phyloP scores from a whole-genome alignment of 345 rosid species.

The Firmiana major region DNA sequence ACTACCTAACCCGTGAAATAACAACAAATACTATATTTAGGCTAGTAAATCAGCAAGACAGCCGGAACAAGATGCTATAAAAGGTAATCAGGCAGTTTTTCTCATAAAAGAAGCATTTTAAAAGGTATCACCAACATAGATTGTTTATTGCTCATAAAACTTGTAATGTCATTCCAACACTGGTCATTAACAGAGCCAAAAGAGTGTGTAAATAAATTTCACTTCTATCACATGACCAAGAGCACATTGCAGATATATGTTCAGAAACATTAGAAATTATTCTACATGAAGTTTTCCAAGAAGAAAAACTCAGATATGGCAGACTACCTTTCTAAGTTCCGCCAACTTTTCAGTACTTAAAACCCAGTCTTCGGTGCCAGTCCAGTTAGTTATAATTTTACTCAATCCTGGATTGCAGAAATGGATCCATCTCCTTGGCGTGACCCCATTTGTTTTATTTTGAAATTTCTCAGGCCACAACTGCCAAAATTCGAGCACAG shows the following conservation, averaged over 20 bases:
- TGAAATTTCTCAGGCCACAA: constrained; percentile 74
- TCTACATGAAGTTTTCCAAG: constrained; percentile 1
- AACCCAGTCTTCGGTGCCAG: constrained; percentile 73
- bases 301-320: background rate
- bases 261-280: background rate
- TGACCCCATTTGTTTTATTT: constrained; percentile 81
- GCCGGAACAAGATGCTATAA: background rate
- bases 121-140: background rate
- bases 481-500: constrained; percentile 36
- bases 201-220: background rate
- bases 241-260: background rate
- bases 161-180: background rate
- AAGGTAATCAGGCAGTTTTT: background rate
- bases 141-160: background rate
- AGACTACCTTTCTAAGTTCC: constrained; percentile 48
- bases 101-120: background rate
- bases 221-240: background rate
- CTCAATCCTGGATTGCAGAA: constrained; percentile 73
- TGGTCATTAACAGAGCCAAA: background rate
- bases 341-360: constrained; percentile 58
- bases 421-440: constrained; percentile 75
- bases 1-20: background rate
- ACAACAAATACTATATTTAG: background rate
- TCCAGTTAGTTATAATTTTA: constrained; percentile 61
- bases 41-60: background rate